phyloP scores from a whole-genome alignment of 2,329 filamentous ascomycete species.

The Sporothrix phasma region DNA sequence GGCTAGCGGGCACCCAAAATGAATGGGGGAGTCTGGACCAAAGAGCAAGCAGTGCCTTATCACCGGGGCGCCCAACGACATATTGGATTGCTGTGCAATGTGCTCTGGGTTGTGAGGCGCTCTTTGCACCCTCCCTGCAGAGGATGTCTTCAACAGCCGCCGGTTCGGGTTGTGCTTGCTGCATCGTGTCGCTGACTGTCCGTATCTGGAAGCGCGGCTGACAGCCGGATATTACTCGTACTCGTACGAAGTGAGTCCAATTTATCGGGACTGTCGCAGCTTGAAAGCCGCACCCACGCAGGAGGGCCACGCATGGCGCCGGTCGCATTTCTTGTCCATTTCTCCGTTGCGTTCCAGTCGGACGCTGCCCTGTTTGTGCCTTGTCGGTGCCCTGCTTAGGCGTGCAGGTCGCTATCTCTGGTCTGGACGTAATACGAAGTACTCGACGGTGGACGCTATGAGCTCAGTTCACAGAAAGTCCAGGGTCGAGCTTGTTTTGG shows the following conservation, averaged over 20 bases:
- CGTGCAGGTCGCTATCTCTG: constrained; percentile 2
- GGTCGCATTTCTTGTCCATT: neutral
- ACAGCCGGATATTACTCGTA: neutral
- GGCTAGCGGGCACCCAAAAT: constrained; percentile 1
- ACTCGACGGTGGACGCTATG: neutral
- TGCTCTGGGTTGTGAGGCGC: too few species aligned
- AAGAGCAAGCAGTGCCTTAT: too few species aligned
- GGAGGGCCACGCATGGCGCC: neutral
- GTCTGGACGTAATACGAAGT: neutral
- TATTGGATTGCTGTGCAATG: too few species aligned
- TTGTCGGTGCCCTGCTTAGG: neutral
- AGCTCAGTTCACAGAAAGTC: neutral
- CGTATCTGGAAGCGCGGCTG: neutral
- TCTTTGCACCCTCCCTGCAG: neutral
- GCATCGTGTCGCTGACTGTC: neutral
- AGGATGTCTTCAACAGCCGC: neutral
- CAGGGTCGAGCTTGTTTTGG: neutral
- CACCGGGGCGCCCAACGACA: too few species aligned
- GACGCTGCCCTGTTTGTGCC: neutral
- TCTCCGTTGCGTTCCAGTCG: neutral
- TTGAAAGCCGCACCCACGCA: neutral
- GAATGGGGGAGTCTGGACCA: neutral
- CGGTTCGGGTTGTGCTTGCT: neutral
- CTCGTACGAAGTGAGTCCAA: too few species aligned
- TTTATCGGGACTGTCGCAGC: neutral